These are phyloP conservation scores for Sindora glabra DNA, from an alignment of 306 rosid genomes.

Conservation along the genomic window DNA sequence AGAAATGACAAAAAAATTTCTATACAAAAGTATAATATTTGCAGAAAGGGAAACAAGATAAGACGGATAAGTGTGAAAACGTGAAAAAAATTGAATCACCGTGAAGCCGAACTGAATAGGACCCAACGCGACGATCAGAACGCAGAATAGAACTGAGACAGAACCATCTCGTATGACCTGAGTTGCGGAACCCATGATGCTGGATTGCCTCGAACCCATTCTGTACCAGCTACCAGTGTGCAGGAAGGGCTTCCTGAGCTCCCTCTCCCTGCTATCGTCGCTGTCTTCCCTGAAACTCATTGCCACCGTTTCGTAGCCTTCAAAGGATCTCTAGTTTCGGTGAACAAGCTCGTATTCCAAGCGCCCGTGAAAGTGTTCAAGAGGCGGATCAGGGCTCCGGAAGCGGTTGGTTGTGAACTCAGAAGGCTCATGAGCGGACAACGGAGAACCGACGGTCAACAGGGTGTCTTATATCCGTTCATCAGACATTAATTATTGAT, in stretches of 20 bases:
- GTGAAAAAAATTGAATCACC: slow-evolving; percentile 9
- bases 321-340: too few species aligned
- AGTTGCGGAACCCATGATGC: too few species aligned
- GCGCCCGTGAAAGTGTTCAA: too few species aligned
- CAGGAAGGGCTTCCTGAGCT: slow-evolving; percentile 79
- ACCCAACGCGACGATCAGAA: slow-evolving; percentile 66
- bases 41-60: not conserved
- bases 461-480: too few species aligned
- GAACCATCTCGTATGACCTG: slow-evolving; percentile 39
- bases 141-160: slow-evolving; percentile 47
- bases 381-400: too few species aligned
- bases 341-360: too few species aligned
- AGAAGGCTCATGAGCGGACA: too few species aligned
- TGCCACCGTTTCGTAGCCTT: too few species aligned
- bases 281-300: slow-evolving; percentile 67
- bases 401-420: too few species aligned
- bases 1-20: not conserved
- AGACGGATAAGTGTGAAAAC: not conserved
- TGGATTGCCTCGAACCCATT: slow-evolving; percentile 61
- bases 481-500: too few species aligned
- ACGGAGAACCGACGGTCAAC: too few species aligned
- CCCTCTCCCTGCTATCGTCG: slow-evolving; percentile 73
- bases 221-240: slow-evolving; percentile 97
- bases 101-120: slow-evolving; percentile 82
- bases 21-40: not conserved